Evolutionary conservation across 1,284 basidiomycete genomes (phyloP).

Genomic region (Ceratobasidium sp.): DNA sequence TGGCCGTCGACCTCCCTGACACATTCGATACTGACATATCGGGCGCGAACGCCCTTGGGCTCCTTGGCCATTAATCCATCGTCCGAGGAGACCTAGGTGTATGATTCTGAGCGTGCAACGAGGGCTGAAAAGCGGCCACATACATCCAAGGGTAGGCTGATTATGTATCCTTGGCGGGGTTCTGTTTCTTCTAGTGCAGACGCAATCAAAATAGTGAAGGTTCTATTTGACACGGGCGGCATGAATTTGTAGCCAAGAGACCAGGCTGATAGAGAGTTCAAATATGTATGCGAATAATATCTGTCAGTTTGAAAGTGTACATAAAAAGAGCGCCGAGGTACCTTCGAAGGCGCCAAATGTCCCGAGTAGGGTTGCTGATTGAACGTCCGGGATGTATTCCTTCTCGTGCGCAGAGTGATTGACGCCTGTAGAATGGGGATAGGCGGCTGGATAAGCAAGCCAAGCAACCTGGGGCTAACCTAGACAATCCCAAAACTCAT

Average conservation of each 20-base stretch:
- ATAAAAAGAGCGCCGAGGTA: not conserved
- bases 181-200: constrained; percentile 15
- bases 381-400: constrained; percentile 31
- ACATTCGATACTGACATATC: constrained; percentile 37
- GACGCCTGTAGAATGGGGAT: not conserved
- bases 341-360: constrained; percentile 33
- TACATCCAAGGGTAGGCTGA: constrained; percentile 38
- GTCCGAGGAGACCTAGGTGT: not conserved
- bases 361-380: not conserved
- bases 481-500: constrained; percentile 30
- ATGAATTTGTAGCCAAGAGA: constrained; percentile 26
- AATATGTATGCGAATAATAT: not conserved
- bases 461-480: not conserved
- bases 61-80: constrained; percentile 1
- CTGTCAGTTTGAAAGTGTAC: too few species aligned
- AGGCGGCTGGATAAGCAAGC: too few species aligned
- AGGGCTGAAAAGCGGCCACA: not conserved
- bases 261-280: not conserved
- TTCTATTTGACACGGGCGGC: constrained; percentile 21
- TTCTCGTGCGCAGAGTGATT: constrained; percentile 27
- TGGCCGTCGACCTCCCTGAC: constrained; percentile 11
- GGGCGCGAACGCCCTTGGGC: constrained; percentile 26
- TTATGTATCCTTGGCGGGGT: constrained; percentile 16
- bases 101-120: not conserved
- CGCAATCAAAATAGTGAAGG: constrained; percentile 29